Conservation (phyloP, 2,329 filamentous ascomycete species). For the Colletotrichum sp. region DNA sequence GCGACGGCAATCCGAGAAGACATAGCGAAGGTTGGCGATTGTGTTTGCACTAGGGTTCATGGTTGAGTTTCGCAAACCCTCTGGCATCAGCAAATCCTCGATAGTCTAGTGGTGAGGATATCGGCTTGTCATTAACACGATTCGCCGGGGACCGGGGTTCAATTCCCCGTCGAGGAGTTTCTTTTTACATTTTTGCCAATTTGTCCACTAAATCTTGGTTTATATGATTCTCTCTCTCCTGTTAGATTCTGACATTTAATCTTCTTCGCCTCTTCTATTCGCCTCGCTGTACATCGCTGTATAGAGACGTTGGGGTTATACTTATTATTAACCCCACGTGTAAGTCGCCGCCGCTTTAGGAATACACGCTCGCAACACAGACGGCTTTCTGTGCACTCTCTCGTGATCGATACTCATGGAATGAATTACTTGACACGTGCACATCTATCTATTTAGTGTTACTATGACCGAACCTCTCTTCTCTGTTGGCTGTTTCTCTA, state of each 20-base stretch:
- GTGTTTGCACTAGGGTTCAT: accelerated
- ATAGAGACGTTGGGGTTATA: neutral
- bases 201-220: neutral
- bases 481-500: neutral
- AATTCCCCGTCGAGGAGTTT: conserved; percentile 21
- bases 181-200: neutral
- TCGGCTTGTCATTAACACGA: conserved; percentile 10
- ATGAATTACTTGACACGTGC: neutral
- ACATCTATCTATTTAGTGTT: neutral
- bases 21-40: neutral
- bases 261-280: neutral
- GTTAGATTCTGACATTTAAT: no score
- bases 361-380: neutral
- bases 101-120: conserved; percentile 24
- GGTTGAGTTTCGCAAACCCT: no score
- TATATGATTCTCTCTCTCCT: no score
- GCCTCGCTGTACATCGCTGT: neutral
- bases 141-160: conserved; percentile 21
- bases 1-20: neutral
- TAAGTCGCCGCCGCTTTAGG: neutral
- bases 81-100: conserved; percentile 1
- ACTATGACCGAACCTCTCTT: neutral
- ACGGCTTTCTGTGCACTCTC: neutral
- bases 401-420: neutral
- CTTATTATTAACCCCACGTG: neutral